A percentile compares a stretch with the other conserved stretches of the same genome.
Evolutionary conservation across 306 rosid genomes (phyloP).

Genomic region (Lablab purpureus): DNA sequence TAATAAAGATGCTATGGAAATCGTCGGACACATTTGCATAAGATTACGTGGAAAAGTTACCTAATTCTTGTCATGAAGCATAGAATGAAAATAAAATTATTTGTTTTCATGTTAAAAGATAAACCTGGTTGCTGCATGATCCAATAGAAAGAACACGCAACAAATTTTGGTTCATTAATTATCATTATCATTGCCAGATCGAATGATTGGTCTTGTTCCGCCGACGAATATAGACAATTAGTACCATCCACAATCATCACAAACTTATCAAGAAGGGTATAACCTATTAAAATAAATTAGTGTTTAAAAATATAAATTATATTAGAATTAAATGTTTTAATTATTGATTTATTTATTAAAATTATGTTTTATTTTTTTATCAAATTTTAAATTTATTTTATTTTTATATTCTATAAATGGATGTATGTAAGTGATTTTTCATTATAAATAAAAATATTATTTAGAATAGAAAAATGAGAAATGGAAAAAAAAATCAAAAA

Average conservation of each 20-base stretch:
- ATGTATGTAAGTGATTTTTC: too few species aligned
- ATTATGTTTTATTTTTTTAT: too few species aligned
- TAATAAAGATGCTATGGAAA: conserved; percentile 1
- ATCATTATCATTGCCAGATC: conserved; percentile 10
- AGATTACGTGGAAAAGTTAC: conserved; percentile 47
- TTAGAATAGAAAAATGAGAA: too few species aligned
- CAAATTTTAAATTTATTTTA: too few species aligned
- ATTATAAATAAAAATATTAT: too few species aligned
- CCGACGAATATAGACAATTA: conserved; percentile 47
- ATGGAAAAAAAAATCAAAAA: too few species aligned
- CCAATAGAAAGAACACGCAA: conserved; percentile 43
- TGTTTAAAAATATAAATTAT: too few species aligned
- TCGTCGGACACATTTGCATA: neutral
- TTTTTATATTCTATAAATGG: too few species aligned
- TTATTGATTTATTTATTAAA: too few species aligned
- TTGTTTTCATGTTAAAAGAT: conserved; percentile 5
- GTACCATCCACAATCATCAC: conserved; percentile 9
- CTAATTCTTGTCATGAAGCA: conserved; percentile 49
- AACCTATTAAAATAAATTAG: too few species aligned
- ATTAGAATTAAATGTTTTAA: too few species aligned
- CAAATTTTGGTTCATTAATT: conserved; percentile 25
- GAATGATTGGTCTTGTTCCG: conserved; percentile 31
- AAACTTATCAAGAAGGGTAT: neutral
- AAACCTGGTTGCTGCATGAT: conserved; percentile 31
- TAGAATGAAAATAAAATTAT: conserved; percentile 19